phyloP scores from a whole-genome alignment of 2,329 filamentous ascomycete species.

The Sporothrix pallida region DNA sequence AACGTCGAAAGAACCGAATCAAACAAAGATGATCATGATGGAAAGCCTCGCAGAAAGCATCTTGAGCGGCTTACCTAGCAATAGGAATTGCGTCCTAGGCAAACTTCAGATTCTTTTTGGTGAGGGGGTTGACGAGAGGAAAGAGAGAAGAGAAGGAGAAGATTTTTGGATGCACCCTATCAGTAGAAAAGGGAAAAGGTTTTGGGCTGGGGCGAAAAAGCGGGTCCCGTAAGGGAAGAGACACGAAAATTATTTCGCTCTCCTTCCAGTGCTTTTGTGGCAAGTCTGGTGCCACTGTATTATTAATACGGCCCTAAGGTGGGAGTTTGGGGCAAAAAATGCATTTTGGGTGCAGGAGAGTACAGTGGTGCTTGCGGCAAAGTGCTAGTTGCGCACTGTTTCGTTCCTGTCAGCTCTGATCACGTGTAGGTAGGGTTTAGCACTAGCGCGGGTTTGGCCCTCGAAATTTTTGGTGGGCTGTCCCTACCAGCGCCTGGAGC shows the following conservation, averaged over 20 bases:
- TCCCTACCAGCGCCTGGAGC: neutral
- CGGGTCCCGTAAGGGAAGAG: neutral
- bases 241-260: slow-evolving; percentile 24
- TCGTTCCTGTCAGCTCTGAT: neutral
- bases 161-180: slow-evolving; percentile 20
- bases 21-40: slow-evolving; percentile 31
- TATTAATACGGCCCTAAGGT: neutral
- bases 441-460: slow-evolving; percentile 13
- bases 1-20: slow-evolving; percentile 39
- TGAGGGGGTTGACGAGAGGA: slow-evolving; percentile 32
- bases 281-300: slow-evolving; percentile 16
- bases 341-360: neutral
- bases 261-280: slow-evolving; percentile 9
- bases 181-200: slow-evolving; percentile 11
- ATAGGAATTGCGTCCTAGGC: slow-evolving; percentile 42
- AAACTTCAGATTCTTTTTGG: slow-evolving; percentile 39
- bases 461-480: slow-evolving; percentile 24
- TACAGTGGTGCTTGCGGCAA: neutral
- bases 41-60: slow-evolving; percentile 34
- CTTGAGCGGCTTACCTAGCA: slow-evolving; percentile 41
- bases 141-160: slow-evolving; percentile 18
- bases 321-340: neutral
- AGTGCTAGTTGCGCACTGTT: neutral
- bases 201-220: slow-evolving; percentile 19
- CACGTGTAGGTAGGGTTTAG: slow-evolving; percentile 37